Evolutionary conservation across 1,284 basidiomycete species (phyloP).

Genomic region (Schizophyllum amplum): DNA sequence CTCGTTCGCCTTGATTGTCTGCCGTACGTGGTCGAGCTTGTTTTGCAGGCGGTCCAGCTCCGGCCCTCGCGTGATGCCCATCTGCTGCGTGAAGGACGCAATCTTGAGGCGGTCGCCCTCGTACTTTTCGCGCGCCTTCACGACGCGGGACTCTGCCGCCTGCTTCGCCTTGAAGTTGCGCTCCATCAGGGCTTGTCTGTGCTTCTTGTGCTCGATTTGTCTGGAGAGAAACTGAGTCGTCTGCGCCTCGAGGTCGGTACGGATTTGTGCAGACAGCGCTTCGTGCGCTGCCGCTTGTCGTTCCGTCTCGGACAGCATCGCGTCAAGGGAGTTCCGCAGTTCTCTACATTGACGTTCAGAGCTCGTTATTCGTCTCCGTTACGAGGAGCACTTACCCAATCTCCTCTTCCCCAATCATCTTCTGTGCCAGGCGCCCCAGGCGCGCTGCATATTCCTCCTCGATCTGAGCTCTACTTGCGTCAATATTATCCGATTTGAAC

Average conservation of each 20-base stretch:
- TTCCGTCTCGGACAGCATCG: slow-evolving; percentile 55
- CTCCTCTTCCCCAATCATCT: slow-evolving; percentile 57
- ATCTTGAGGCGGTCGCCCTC: slow-evolving; percentile 68
- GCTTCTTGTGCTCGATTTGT: slow-evolving; percentile 44
- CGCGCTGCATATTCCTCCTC: slow-evolving; percentile 76
- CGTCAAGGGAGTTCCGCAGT: slow-evolving; percentile 48
- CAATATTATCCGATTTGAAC: background rate
- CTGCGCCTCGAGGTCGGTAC: slow-evolving; percentile 50
- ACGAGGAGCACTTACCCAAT: slow-evolving; percentile 39
- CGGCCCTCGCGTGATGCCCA: slow-evolving; percentile 60
- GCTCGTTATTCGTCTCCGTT: background rate
- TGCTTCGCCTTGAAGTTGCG: slow-evolving; percentile 59
- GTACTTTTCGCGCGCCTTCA: slow-evolving; percentile 67
- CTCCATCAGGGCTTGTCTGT: slow-evolving; percentile 47
- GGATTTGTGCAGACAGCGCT: slow-evolving; percentile 46
- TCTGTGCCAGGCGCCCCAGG: slow-evolving; percentile 53
- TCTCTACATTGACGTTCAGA: slow-evolving; percentile 29
- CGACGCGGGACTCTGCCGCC: slow-evolving; percentile 53
- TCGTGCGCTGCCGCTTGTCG: slow-evolving; percentile 47
- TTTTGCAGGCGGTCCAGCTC: slow-evolving; percentile 63
- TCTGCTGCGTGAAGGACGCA: slow-evolving; percentile 69
- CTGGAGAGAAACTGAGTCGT: slow-evolving; percentile 40
- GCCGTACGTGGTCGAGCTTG: slow-evolving; percentile 63
- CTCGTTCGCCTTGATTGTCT: slow-evolving; percentile 64
- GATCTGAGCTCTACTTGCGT: slow-evolving; percentile 36